These are phyloP conservation scores for Calonectria henricotiae DNA, from an alignment of 2,329 filamentous ascomycete genomes.

Conservation along the genomic window DNA sequence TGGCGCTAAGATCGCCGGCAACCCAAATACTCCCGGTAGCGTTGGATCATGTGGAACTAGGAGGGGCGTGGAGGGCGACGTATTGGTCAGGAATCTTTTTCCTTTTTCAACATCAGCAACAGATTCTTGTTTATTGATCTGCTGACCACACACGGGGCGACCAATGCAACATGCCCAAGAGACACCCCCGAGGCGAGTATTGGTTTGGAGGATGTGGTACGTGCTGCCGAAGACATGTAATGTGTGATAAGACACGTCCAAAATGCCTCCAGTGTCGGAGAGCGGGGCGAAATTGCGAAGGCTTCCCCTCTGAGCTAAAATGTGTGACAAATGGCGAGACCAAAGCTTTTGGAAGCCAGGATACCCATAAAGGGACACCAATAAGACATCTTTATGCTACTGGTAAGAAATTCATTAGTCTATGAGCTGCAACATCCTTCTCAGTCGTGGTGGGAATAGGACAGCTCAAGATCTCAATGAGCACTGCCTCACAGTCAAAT, in stretches of 20 bases:
- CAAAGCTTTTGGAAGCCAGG: not conserved
- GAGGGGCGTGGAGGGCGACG: not conserved
- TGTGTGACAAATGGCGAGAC: not conserved
- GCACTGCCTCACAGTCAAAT: not conserved
- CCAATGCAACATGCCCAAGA: not conserved
- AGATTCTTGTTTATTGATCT: too few species aligned
- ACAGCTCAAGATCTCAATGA: not conserved
- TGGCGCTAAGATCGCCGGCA: not conserved
- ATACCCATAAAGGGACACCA: not conserved
- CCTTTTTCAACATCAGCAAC: not conserved
- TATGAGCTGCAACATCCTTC: not conserved
- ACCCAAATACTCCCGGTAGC: too few species aligned
- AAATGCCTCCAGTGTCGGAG: not conserved
- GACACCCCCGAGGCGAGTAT: conserved; percentile 7
- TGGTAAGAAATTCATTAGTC: not conserved
- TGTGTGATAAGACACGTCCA: conserved; percentile 18
- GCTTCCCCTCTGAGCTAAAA: not conserved
- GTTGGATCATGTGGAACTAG: not conserved
- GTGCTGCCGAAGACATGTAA: conserved; percentile 9
- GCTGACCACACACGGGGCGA: not conserved
- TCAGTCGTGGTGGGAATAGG: not conserved
- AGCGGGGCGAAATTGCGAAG: not conserved
- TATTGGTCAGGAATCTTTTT: not conserved
- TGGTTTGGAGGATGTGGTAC: conserved; percentile 6
- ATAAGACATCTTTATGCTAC: not conserved